phyloP scores from a whole-genome alignment of 768 basidiomycete species.

The Rhizopogon vinicolor region DNA sequence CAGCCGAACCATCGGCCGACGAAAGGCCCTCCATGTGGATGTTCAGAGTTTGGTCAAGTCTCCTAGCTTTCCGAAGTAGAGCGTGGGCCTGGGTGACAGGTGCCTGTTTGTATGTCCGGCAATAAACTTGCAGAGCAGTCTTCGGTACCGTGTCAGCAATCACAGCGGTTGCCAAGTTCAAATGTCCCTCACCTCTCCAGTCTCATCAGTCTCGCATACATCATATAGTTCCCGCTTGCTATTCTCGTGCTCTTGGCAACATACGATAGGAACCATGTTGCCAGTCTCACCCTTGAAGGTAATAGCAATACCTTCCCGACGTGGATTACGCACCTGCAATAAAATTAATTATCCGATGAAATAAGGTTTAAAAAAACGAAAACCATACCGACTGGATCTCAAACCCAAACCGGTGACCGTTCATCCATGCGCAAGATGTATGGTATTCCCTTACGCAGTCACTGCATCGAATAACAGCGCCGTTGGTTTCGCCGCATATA shows the following conservation, averaged over 20 bases:
- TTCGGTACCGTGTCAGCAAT: conserved; percentile 24
- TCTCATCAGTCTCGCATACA: conserved; percentile 81
- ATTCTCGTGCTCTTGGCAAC: conserved; percentile 73
- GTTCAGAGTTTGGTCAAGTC: conserved; percentile 71
- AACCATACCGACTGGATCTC: conserved; percentile 76
- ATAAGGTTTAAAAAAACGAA: neutral
- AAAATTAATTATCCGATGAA: neutral
- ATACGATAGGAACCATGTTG: conserved; percentile 71
- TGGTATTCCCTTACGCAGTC: conserved; percentile 84
- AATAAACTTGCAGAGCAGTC: conserved; percentile 90
- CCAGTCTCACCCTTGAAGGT: conserved; percentile 79
- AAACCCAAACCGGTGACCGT: conserved; percentile 85
- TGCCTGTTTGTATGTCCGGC: conserved; percentile 80
- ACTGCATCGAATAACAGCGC: conserved; percentile 79
- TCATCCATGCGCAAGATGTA: conserved; percentile 84
- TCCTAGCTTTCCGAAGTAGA: conserved; percentile 82
- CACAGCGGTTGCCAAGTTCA: neutral
- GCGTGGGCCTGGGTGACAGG: conserved; percentile 70
- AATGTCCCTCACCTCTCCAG: conserved; percentile 59
- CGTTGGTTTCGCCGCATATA: conserved; percentile 67
- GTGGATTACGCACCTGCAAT: conserved; percentile 68
- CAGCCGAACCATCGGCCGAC: conserved; percentile 6
- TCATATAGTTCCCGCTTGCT: conserved; percentile 69
- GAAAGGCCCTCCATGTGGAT: conserved; percentile 32
- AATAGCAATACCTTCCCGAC: conserved; percentile 61